Conservation (phyloP, 169 alveolate species). For the Plasmodium reichenowi region DNA sequence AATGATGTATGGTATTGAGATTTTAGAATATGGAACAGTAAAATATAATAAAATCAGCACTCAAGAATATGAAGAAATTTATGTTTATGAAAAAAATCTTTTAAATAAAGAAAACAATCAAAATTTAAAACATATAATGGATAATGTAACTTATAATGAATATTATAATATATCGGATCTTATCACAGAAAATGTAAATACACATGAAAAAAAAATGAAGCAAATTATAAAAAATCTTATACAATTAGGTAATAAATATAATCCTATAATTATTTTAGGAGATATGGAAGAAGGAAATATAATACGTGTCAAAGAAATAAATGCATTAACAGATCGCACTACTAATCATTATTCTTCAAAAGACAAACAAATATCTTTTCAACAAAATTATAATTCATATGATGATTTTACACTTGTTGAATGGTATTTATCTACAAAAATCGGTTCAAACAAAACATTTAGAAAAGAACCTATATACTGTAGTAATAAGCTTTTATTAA, state of each 20-base stretch:
- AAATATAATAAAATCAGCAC: conserved; percentile 65
- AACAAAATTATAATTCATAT: not conserved
- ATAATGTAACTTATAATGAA: conserved; percentile 24
- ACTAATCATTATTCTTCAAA: not conserved
- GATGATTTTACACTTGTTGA: conserved; percentile 77
- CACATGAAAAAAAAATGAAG: conserved; percentile 4
- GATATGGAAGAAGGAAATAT: conserved; percentile 70
- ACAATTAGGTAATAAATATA: conserved; percentile 39
- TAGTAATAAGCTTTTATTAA: conserved; percentile 79
- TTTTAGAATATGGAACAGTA: conserved; percentile 66
- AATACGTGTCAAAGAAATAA: conserved; percentile 55
- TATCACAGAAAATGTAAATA: conserved; percentile 22
- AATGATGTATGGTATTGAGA: conserved; percentile 64
- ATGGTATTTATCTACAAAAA: conserved; percentile 81
- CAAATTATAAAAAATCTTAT: conserved; percentile 6
- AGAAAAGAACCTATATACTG: conserved; percentile 55
- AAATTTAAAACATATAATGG: conserved; percentile 18
- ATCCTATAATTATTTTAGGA: conserved; percentile 58
- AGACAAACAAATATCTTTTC: conserved; percentile 7
- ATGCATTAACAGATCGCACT: not conserved
- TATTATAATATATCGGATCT: conserved; percentile 14
- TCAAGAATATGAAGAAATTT: conserved; percentile 50
- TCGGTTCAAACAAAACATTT: conserved; percentile 76
- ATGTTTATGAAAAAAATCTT: conserved; percentile 49
- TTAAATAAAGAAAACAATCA: conserved; percentile 32